These are phyloP conservation scores for Cucurbita moschata DNA, from an alignment of 306 rosid genomes.

Conservation along the genomic window DNA sequence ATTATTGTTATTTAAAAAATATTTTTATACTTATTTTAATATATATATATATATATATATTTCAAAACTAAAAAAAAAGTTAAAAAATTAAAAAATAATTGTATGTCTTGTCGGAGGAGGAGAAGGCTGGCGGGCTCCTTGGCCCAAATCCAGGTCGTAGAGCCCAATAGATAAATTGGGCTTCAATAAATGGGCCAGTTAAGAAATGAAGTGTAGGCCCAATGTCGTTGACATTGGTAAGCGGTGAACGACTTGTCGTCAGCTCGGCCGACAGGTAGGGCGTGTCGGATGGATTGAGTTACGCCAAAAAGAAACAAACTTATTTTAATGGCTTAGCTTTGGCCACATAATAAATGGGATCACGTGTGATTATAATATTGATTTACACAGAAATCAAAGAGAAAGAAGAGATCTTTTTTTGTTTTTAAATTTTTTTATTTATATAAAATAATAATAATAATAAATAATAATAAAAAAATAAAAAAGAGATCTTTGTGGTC, in stretches of 20 bases:
- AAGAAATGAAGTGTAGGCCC: neutral
- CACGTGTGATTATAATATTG: neutral
- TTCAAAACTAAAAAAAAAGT: too few relatives aligned
- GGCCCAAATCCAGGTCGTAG: neutral
- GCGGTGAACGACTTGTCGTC: neutral
- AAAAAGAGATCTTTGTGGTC: neutral
- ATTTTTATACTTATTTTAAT: too few relatives aligned
- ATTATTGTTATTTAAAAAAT: too few relatives aligned
- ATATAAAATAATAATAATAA: too few relatives aligned
- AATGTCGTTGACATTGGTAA: neutral
- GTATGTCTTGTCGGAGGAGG: too few relatives aligned
- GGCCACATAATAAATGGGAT: neutral
- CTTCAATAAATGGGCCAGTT: neutral
- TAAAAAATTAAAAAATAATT: too few relatives aligned
- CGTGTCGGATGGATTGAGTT: constrained; percentile 4
- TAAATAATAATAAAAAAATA: neutral
- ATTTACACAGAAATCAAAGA: neutral
- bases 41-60: too few relatives aligned
- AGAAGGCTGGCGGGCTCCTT: too few relatives aligned
- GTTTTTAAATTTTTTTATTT: neutral
- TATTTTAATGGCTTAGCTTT: neutral
- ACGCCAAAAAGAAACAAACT: neutral
- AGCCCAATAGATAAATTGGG: neutral
- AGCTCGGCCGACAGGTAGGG: neutral
- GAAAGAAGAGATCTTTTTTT: neutral